phyloP scores from a whole-genome alignment of 768 basidiomycete genomes.

The Rhodotorula kratochvilovae region DNA sequence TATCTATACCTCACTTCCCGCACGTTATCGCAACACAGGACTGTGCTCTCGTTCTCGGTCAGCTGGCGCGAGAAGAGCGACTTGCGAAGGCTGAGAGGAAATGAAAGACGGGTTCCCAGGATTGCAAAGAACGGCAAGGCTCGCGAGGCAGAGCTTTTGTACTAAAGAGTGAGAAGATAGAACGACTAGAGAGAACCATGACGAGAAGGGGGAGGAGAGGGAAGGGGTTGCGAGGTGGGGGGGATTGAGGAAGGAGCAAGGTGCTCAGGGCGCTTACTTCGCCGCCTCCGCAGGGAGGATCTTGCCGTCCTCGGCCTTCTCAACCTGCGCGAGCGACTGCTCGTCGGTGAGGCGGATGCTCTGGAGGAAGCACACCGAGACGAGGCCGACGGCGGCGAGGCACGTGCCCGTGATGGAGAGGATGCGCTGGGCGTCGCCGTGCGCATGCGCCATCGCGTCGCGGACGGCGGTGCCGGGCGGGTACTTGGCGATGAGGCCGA shows the following conservation, averaged over 20 bases:
- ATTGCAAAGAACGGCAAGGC: no score
- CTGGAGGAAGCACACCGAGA: constrained; percentile 8
- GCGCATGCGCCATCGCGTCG: constrained; percentile 44
- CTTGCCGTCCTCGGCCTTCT: constrained; percentile 7
- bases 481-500: constrained; percentile 41
- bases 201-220: no score
- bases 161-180: no score
- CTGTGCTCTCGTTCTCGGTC: no score
- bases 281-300: neutral
- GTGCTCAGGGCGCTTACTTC: neutral
- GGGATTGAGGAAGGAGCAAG: no score
- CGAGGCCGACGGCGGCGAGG: constrained; percentile 22
- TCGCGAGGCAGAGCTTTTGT: no score
- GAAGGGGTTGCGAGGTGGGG: neutral
- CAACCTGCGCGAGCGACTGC: constrained; percentile 16
- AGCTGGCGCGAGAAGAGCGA: no score
- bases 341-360: constrained; percentile 28
- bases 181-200: no score
- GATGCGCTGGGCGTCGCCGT: constrained; percentile 45
- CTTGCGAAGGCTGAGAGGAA: no score
- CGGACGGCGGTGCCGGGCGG: constrained; percentile 41
- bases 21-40: no score
- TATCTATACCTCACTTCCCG: no score
- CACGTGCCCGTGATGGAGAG: constrained; percentile 23
- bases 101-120: no score